Conservation (phyloP, 139 green algal species). For the Gonium pectorale region DNA sequence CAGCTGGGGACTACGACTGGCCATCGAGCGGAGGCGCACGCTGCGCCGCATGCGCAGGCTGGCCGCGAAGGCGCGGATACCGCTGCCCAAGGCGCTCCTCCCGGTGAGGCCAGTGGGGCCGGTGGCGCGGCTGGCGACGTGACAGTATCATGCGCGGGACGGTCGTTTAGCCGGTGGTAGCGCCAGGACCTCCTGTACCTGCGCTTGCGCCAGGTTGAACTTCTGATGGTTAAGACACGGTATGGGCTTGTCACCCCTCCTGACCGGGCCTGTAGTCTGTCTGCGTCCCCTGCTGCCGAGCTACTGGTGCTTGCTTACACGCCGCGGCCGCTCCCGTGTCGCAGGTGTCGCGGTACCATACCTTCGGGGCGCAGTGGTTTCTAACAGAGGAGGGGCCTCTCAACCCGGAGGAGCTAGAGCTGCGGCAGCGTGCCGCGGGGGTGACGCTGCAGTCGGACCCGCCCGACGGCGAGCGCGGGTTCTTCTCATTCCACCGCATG, state of each 20-base stretch:
- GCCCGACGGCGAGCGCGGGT: conserved; percentile 5
- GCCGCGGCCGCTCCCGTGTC: neutral
- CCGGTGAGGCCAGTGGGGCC: conserved; percentile 3
- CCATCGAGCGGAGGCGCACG: neutral
- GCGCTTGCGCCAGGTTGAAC: too few species aligned
- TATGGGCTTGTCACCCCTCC: too few species aligned
- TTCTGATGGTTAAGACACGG: too few species aligned
- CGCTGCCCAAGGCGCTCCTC: conserved; percentile 25
- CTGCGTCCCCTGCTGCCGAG: too few species aligned
- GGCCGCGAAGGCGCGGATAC: conserved; percentile 9
- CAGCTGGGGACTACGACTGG: conserved; percentile 6
- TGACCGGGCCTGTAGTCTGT: too few species aligned
- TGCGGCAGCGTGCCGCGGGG: neutral
- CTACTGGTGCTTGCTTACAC: neutral
- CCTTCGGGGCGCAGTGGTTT: conserved; percentile 47
- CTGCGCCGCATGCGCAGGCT: neutral
- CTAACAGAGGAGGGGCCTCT: conserved; percentile 39
- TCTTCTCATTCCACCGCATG: conserved; percentile 52
- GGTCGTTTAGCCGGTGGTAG: too few species aligned
- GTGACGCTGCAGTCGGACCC: neutral
- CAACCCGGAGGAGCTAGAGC: neutral
- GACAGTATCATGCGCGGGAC: too few species aligned
- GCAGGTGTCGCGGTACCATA: conserved; percentile 52
- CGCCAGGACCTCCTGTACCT: too few species aligned
- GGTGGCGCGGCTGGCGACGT: too few species aligned